Conservation (phyloP, 805 yeast genomes). For the Wickerhamomyces chaumierensis region DNA sequence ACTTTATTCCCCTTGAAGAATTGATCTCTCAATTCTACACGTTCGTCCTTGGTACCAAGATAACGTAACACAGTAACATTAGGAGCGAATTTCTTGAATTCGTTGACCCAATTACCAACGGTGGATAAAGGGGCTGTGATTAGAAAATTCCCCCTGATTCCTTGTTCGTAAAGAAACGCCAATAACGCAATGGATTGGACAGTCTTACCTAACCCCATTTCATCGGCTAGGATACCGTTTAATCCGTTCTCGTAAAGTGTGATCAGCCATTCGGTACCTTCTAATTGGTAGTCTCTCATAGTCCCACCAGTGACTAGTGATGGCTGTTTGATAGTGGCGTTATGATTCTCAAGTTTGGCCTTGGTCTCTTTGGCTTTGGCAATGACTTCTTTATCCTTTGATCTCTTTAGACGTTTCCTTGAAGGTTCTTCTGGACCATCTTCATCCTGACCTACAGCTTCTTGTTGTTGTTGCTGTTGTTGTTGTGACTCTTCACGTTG, state of each 20-base stretch:
- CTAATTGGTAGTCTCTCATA: constrained; percentile 76
- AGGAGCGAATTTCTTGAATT: constrained; percentile 68
- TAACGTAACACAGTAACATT: constrained; percentile 48
- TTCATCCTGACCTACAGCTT: constrained; percentile 15
- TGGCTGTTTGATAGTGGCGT: constrained; percentile 35
- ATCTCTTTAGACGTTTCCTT: too few relatives aligned
- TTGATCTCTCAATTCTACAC: constrained; percentile 32
- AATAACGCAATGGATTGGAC: constrained; percentile 75
- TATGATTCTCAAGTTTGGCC: constrained; percentile 9
- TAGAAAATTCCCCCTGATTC: constrained; percentile 66
- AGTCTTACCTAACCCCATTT: constrained; percentile 96
- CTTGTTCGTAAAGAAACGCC: constrained; percentile 67
- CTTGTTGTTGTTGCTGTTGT: constrained; percentile 5
- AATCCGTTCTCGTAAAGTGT: constrained; percentile 87
- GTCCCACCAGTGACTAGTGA: constrained; percentile 39
- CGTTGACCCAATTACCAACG: constrained; percentile 73
- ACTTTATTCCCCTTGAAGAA: constrained; percentile 12
- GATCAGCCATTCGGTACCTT: constrained; percentile 85
- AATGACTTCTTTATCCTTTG: constrained; percentile 1
- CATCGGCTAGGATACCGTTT: constrained; percentile 93
- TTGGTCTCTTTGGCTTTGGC: constrained; percentile 16
- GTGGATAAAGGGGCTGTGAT: constrained; percentile 80
- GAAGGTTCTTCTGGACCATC: constrained; percentile 1
- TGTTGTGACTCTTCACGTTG: constrained; percentile 14
- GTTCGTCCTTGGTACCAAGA: constrained; percentile 49